These are phyloP conservation scores for Fagopyrum homotropicum DNA, from an alignment of 148 eudicot species.

Conservation along the genomic window DNA sequence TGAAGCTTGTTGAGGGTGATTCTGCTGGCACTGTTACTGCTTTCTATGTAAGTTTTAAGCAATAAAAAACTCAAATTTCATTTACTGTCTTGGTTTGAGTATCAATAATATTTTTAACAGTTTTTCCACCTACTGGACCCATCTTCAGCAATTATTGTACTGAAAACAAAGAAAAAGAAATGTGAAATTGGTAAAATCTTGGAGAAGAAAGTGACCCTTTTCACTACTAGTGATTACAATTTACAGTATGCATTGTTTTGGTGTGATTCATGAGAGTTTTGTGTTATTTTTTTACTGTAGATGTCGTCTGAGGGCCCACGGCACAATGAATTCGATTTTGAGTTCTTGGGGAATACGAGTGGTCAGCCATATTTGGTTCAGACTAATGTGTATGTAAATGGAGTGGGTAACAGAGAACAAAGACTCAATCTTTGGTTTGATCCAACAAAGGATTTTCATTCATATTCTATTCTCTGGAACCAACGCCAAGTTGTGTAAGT, in stretches of 20 bases:
- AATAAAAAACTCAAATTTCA: neutral
- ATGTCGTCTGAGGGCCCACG: conserved; percentile 84
- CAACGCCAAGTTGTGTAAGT: conserved; percentile 81
- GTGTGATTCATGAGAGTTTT: conserved; percentile 6
- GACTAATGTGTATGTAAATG: conserved; percentile 76
- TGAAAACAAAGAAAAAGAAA: neutral
- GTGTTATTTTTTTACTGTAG: conserved; percentile 24
- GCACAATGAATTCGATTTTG: conserved; percentile 92
- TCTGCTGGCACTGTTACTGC: conserved; percentile 96
- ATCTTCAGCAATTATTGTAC: conserved; percentile 4
- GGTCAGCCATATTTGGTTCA: conserved; percentile 87
- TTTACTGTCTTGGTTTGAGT: neutral
- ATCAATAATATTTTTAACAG: no score
- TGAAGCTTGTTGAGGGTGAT: conserved; percentile 85
- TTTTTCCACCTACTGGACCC: conserved; percentile 8
- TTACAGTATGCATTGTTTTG: neutral
- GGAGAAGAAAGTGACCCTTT: neutral
- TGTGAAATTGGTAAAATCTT: neutral
- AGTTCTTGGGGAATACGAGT: conserved; percentile 72
- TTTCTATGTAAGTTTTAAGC: conserved; percentile 49
- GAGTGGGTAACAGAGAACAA: conserved; percentile 84
- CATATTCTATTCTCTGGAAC: conserved; percentile 68
- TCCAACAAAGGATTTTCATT: conserved; percentile 68
- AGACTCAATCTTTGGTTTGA: conserved; percentile 82
- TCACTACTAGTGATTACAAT: neutral